Evolutionary conservation across 169 alveolate genomes (phyloP).

Genomic region (Theileria luwenshuni): DNA sequence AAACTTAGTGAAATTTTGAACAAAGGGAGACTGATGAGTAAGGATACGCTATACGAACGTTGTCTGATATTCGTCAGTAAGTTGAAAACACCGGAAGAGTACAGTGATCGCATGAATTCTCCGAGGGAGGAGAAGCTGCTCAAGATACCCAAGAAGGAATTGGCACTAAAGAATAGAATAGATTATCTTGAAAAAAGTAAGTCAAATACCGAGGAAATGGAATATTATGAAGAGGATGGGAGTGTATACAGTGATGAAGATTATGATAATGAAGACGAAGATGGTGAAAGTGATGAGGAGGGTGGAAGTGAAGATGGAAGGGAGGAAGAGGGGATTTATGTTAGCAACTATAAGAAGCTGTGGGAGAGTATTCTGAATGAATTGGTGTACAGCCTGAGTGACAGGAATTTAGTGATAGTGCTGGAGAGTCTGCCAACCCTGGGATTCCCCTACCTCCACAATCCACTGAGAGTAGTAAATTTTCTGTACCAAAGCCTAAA

Average conservation of each 20-base stretch:
- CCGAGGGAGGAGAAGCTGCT: background rate
- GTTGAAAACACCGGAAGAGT: slow-evolving; percentile 8
- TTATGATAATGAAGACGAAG: background rate
- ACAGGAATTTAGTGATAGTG: background rate
- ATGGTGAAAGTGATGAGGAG: background rate
- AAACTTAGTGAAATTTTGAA: background rate
- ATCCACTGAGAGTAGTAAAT: slow-evolving; percentile 38
- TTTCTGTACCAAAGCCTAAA: slow-evolving; percentile 28
- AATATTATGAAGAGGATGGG: background rate
- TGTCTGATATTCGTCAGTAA: slow-evolving; percentile 17
- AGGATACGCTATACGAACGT: background rate
- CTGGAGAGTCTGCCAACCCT: slow-evolving; percentile 41
- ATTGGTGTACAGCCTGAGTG: slow-evolving; percentile 7
- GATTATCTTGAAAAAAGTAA: background rate
- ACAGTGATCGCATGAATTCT: background rate
- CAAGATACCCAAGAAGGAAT: slow-evolving; percentile 14
- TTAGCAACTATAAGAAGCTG: slow-evolving; percentile 27
- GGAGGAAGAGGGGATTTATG: background rate
- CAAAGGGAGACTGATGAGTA: background rate
- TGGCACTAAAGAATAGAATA: background rate
- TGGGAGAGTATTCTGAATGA: slow-evolving; percentile 44
- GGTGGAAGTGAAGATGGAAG: background rate
- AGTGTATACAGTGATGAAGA: background rate
- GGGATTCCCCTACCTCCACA: slow-evolving; percentile 47
- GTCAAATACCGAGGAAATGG: background rate